Conservation (phyloP, 345 rosid species). For the Citrus mangshanensis region DNA sequence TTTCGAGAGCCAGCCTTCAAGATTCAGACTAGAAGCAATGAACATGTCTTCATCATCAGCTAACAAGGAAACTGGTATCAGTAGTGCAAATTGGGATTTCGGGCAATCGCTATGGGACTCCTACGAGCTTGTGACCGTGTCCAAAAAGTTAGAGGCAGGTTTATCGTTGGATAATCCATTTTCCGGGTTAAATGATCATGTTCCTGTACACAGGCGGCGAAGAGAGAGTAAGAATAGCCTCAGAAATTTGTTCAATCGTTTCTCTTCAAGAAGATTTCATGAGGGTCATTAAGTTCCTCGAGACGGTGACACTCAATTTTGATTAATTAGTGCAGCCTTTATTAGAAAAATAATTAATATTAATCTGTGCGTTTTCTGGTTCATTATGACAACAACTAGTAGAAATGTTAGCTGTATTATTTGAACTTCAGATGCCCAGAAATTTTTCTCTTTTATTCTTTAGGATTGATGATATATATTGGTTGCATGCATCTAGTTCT, state of each 20-base stretch:
- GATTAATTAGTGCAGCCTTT: background rate
- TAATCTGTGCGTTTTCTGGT: too few relatives aligned
- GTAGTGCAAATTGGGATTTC: conserved; percentile 54
- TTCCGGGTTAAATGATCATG: conserved; percentile 8
- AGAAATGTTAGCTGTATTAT: too few relatives aligned
- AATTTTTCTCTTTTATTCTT: too few relatives aligned
- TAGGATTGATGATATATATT: too few relatives aligned
- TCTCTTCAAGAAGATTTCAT: conserved; percentile 51
- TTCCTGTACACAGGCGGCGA: conserved; percentile 13
- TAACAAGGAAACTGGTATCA: conserved; percentile 1
- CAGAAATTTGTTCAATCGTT: conserved; percentile 52
- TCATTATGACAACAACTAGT: too few relatives aligned
- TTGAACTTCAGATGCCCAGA: too few relatives aligned
- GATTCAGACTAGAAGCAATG: conserved; percentile 68
- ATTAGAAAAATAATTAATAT: background rate
- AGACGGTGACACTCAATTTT: conserved; percentile 8
- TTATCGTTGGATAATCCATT: conserved; percentile 40
- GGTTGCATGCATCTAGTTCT: background rate
- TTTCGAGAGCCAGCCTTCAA: conserved; percentile 50
- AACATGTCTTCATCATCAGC: conserved; percentile 22
- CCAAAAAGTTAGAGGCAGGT: conserved; percentile 58
- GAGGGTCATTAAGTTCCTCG: conserved; percentile 15
- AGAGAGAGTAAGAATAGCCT: conserved; percentile 62
- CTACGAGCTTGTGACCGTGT: conserved; percentile 61
- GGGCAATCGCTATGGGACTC: conserved; percentile 73